Evolutionary conservation across 176 grass and related monocot genomes (phyloP).

Genomic region (sorghum (Sorghum bicolor)): Sorghum_bicolor_NCBIv3 NC_012873.2:805001-805500

Average conservation of each 20-base stretch:
- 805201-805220: constrained; percentile 43
- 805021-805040: constrained; percentile 63
- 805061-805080: constrained; percentile 60
- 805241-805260: constrained; percentile 84
- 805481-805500: constrained; percentile 46
- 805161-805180: constrained; percentile 71
- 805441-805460: constrained; percentile 55
- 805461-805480: constrained; percentile 93
- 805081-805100: constrained; percentile 65
- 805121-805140: constrained; percentile 88
- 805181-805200: constrained; percentile 46
- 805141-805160: constrained; percentile 84
- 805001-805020: constrained; percentile 76
- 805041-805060: constrained; percentile 89
- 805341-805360: constrained; percentile 73
- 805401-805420: constrained; percentile 69
- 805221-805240: constrained; percentile 83
- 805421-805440: constrained; percentile 87
- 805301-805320: constrained; percentile 71
- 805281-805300: constrained; percentile 68
- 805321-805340: constrained; percentile 65
- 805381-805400: constrained; percentile 45
- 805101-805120: constrained; percentile 44
- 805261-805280: constrained; percentile 63
- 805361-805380: constrained; percentile 80